These are phyloP conservation scores for Danielia oregonensis DNA, from an alignment of 805 yeast species.

Conservation along the genomic window DNA sequence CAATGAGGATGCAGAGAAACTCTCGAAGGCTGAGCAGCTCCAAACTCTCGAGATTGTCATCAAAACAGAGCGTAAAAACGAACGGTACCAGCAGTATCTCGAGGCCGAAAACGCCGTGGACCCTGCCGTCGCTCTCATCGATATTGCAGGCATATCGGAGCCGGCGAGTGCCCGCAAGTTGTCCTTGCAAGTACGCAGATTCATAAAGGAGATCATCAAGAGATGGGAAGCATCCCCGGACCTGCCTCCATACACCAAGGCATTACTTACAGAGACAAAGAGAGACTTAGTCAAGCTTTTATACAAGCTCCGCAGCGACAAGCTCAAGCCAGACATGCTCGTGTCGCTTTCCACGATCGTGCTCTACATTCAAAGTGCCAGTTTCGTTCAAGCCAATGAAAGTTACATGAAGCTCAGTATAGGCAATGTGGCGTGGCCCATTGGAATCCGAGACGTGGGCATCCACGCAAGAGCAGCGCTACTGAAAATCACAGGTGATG, in stretches of 20 bases:
- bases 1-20: slow-evolving; percentile 12
- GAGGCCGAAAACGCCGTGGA: slow-evolving; percentile 22
- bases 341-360: slow-evolving; percentile 58
- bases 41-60: slow-evolving; percentile 17
- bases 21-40: slow-evolving; percentile 16
- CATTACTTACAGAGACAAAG: slow-evolving; percentile 32
- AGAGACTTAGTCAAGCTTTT: slow-evolving; percentile 50
- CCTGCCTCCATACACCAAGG: not conserved
- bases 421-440: slow-evolving; percentile 92
- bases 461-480: slow-evolving; percentile 73
- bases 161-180: slow-evolving; percentile 24
- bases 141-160: slow-evolving; percentile 21
- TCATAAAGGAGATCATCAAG: slow-evolving; percentile 41
- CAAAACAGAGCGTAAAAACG: slow-evolving; percentile 13
- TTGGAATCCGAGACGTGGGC: slow-evolving; percentile 76
- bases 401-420: slow-evolving; percentile 72
- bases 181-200: slow-evolving; percentile 42
- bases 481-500: slow-evolving; percentile 50
- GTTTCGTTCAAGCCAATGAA: slow-evolving; percentile 56
- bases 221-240: slow-evolving; percentile 34
- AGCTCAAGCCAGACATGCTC: slow-evolving; percentile 43
- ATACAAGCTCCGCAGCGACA: slow-evolving; percentile 31
- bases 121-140: slow-evolving; percentile 20
- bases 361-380: slow-evolving; percentile 52
- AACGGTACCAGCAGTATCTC: slow-evolving; percentile 22